Percentiles rank a stretch among this genome's conserved stretches.
phyloP scores from a whole-genome alignment of 495 filamentous ascomycete species.

The Niebla homalea region DNA sequence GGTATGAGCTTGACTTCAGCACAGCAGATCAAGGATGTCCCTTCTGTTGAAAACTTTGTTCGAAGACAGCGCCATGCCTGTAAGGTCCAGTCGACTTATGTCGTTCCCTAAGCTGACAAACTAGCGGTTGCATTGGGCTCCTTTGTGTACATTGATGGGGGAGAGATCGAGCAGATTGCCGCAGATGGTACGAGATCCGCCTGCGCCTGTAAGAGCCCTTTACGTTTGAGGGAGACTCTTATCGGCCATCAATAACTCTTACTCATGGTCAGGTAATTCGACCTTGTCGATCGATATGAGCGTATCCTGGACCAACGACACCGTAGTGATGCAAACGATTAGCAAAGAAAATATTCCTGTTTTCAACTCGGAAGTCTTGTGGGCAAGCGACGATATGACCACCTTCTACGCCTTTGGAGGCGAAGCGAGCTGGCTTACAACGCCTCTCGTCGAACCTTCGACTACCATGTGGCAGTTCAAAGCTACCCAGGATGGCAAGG shows the following conservation, averaged over 20 bases:
- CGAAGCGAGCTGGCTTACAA: background rate
- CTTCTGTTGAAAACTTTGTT: no score
- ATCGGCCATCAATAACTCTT: background rate
- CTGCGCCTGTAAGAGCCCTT: background rate
- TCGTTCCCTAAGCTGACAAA: no score
- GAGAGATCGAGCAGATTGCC: background rate
- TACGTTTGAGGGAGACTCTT: no score
- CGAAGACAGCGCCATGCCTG: no score
- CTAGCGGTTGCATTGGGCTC: constrained; percentile 2
- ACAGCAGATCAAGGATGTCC: no score
- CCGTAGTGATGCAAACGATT: background rate
- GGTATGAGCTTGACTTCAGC: no score
- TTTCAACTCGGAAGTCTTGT: background rate
- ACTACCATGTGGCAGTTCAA: constrained; percentile 1
- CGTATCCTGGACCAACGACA: background rate
- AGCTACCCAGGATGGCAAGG: background rate
- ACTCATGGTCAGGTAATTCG: background rate
- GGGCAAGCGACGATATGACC: background rate
- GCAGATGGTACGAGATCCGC: background rate
- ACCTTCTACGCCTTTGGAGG: constrained; percentile 2
- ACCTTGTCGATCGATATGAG: constrained; percentile 4
- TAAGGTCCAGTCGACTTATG: no score
- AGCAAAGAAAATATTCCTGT: background rate
- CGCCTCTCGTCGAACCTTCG: background rate
- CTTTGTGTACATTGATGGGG: constrained; percentile 2